These are phyloP conservation scores for Dendrothele bispora DNA, from an alignment of 768 basidiomycete species.

Conservation along the genomic window DNA sequence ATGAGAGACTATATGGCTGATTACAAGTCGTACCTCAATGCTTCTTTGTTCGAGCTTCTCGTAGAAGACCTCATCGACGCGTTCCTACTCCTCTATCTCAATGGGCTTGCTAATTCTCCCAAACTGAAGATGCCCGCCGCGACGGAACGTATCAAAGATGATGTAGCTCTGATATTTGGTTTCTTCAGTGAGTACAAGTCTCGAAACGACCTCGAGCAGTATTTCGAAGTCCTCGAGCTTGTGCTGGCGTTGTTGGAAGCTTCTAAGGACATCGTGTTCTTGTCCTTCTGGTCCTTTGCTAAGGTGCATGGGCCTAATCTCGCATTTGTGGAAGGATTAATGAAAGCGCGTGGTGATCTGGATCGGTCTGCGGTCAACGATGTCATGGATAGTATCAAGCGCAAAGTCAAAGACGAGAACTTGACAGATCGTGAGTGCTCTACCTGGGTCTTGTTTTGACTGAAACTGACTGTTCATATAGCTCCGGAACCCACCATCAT, in stretches of 20 bases:
- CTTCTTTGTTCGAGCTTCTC: constrained; percentile 86
- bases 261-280: constrained; percentile 84
- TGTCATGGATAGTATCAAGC: constrained; percentile 90
- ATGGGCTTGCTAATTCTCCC: constrained; percentile 78
- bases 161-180: constrained; percentile 72
- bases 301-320: constrained; percentile 92
- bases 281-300: constrained; percentile 94
- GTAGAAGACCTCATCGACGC: constrained; percentile 90
- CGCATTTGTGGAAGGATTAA: constrained; percentile 85
- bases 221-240: constrained; percentile 86
- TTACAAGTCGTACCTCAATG: constrained; percentile 88
- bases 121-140: constrained; percentile 86
- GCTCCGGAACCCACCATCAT: constrained; percentile 85
- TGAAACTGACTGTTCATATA: constrained; percentile 26
- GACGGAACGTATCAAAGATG: constrained; percentile 78
- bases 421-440: constrained; percentile 71
- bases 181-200: constrained; percentile 83
- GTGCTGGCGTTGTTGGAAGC: constrained; percentile 81
- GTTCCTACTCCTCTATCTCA: constrained; percentile 89
- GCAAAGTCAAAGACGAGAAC: constrained; percentile 90
- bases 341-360: constrained; percentile 87
- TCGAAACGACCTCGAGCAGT: constrained; percentile 73
- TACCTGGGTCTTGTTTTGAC: not conserved
- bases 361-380: constrained; percentile 87
- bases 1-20: constrained; percentile 97